Percentiles rank a stretch among this genome's conserved stretches.
phyloP scores from a whole-genome alignment of 2,329 filamentous ascomycete genomes.

The Amesomyces nigricolor region DNA sequence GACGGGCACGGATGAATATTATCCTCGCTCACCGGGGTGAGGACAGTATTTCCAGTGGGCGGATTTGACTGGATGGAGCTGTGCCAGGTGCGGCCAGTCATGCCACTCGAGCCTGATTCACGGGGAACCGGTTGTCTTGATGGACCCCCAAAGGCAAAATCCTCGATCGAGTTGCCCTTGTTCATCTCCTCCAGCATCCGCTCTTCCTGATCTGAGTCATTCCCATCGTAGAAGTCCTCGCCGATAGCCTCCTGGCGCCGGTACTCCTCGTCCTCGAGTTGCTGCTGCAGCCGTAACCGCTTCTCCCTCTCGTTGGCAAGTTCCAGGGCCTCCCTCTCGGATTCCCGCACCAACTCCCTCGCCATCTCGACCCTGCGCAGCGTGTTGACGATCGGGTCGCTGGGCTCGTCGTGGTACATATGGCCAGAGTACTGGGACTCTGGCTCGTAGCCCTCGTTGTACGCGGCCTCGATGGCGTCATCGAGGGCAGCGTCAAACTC shows the following conservation, averaged over 20 bases:
- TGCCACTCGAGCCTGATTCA: slow-evolving; percentile 75
- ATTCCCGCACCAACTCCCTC: slow-evolving; percentile 68
- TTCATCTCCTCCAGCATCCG: slow-evolving; percentile 83
- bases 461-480: slow-evolving; percentile 92
- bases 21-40: slow-evolving; percentile 69
- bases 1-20: slow-evolving; percentile 28
- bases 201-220: slow-evolving; percentile 67
- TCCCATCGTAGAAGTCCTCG: slow-evolving; percentile 58
- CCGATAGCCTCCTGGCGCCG: slow-evolving; percentile 27
- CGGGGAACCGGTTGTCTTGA: slow-evolving; percentile 62
- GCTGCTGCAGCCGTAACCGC: slow-evolving; percentile 37
- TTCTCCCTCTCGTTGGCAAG: slow-evolving; percentile 56
- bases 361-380: slow-evolving; percentile 66
- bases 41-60: slow-evolving; percentile 58
- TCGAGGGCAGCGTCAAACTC: slow-evolving; percentile 94
- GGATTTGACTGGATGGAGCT: slow-evolving; percentile 71
- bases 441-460: slow-evolving; percentile 84
- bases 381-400: slow-evolving; percentile 48
- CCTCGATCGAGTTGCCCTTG: slow-evolving; percentile 72
- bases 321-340: slow-evolving; percentile 63
- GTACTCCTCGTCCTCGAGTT: slow-evolving; percentile 43
- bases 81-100: slow-evolving; percentile 74
- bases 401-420: slow-evolving; percentile 33
- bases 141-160: slow-evolving; percentile 69
- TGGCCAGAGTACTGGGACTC: slow-evolving; percentile 29